Percentiles rank a stretch among this genome's conserved stretches.
Evolutionary conservation across 768 basidiomycete species (phyloP).

Genomic region (Russula vinacea): DNA sequence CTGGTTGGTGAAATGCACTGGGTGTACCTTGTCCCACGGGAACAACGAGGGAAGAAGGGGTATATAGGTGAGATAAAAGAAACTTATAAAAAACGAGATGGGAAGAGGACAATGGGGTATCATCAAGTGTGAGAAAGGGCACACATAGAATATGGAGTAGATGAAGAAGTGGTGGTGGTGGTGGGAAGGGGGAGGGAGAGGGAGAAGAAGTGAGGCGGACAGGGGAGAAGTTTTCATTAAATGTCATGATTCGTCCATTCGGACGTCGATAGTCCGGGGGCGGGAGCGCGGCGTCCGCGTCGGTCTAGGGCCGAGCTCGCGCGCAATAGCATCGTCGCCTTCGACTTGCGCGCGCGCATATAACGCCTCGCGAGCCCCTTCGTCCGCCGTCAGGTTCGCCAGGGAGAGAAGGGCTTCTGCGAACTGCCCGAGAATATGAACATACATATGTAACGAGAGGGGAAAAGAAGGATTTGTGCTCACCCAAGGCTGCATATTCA

Average conservation of each 20-base stretch:
- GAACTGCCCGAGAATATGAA: constrained; percentile 39
- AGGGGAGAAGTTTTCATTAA: too few relatives aligned
- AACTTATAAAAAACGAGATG: not conserved
- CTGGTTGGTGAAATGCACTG: not conserved
- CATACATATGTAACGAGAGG: not conserved
- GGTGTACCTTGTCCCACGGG: not conserved
- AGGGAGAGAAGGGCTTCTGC: constrained; percentile 57
- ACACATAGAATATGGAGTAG: not conserved
- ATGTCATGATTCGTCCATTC: constrained; percentile 30
- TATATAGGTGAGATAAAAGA: not conserved
- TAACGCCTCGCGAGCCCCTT: constrained; percentile 47
- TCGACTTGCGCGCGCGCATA: constrained; percentile 51
- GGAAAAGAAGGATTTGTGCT: not conserved
- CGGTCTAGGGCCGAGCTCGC: constrained; percentile 31
- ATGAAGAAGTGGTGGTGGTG: not conserved
- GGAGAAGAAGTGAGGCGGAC: not conserved
- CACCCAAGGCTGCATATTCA: constrained; percentile 31
- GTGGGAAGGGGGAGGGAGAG: not conserved
- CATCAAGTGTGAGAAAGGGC: not conserved
- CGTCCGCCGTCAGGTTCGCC: constrained; percentile 55
- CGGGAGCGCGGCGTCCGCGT: not conserved
- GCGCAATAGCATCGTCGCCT: constrained; percentile 42
- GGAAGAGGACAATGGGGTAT: not conserved
- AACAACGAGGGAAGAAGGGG: not conserved
- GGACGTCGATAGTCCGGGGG: constrained; percentile 4